Conservation (phyloP, 2,329 filamentous ascomycete species). For the Tolypocladium cylindrosporum region DNA sequence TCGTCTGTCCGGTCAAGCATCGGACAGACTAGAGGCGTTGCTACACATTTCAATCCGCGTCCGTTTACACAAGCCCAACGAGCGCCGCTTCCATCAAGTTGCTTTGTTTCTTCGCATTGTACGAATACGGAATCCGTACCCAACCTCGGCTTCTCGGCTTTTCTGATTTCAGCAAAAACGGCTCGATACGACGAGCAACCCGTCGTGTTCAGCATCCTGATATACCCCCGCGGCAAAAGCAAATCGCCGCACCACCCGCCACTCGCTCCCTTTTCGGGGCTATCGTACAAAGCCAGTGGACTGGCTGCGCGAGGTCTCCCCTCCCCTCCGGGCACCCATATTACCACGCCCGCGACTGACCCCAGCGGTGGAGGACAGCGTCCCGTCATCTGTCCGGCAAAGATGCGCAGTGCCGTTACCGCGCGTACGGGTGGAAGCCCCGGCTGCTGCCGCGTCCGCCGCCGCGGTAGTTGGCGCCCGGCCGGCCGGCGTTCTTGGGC, state of each 20-base stretch:
- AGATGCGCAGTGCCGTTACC: slow-evolving; percentile 10
- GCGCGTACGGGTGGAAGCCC: slow-evolving; percentile 70
- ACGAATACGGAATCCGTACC: not conserved
- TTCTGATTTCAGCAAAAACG: not conserved
- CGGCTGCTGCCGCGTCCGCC: slow-evolving; percentile 68
- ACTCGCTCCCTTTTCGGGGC: not conserved
- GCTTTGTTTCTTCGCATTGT: not conserved
- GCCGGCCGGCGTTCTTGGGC: slow-evolving; percentile 87
- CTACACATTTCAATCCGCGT: not conserved
- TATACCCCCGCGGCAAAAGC: not conserved
- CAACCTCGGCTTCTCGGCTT: not conserved
- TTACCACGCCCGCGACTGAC: not conserved
- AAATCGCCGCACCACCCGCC: not conserved
- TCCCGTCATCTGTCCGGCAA: not conserved
- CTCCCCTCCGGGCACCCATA: not conserved
- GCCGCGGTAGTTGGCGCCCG: slow-evolving; percentile 87
- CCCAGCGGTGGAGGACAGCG: not conserved
- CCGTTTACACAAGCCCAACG: not conserved
- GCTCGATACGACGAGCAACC: not conserved
- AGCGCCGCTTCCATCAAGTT: not conserved
- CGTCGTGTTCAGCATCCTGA: not conserved
- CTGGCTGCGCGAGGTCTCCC: not conserved
- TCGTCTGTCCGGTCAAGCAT: not conserved
- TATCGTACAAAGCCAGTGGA: not conserved
- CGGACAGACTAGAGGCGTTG: not conserved